phyloP scores from a whole-genome alignment of 257 asterid species.

The Fraxinus quadrangulata region DNA sequence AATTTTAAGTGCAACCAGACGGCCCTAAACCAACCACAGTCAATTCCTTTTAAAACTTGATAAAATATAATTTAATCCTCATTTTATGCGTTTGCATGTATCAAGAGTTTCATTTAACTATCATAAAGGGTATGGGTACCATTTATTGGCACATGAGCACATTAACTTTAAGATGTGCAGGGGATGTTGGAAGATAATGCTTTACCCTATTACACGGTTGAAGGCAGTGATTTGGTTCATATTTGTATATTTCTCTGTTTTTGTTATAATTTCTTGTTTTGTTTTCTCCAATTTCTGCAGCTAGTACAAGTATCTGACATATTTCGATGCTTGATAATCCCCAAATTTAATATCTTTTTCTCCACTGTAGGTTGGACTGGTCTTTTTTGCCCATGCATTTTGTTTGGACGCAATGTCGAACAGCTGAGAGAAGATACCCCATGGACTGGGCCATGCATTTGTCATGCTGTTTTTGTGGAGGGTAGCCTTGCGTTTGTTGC shows the following conservation, averaged over 20 bases:
- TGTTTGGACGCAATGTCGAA: constrained; percentile 87
- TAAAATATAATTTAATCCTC: not conserved
- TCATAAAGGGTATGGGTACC: not conserved
- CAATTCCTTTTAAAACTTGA: not conserved
- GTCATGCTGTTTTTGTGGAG: constrained; percentile 89
- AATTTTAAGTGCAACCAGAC: too few relatives aligned
- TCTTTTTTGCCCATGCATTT: constrained; percentile 92
- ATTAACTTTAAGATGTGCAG: not conserved
- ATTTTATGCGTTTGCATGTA: not conserved
- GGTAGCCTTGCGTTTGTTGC: constrained; percentile 87
- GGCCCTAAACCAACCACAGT: not conserved
- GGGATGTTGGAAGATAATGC: too few relatives aligned
- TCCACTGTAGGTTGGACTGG: constrained; percentile 71
- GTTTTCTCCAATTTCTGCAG: constrained; percentile 13
- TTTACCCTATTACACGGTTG: not conserved
- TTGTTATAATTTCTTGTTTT: constrained; percentile 1
- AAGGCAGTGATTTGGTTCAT: not conserved
- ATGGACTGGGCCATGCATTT: constrained; percentile 88
- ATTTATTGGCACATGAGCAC: not conserved
- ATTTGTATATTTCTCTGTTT: not conserved
- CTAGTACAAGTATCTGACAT: not conserved
- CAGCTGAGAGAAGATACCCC: constrained; percentile 84
- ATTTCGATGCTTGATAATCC: constrained; percentile 18
- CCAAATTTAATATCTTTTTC: not conserved
- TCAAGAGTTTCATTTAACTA: constrained; percentile 4